A percentile compares a stretch with the other conserved stretches of the same genome.
Evolutionary conservation across 345 rosid species (phyloP).

Genomic region (Pistacia integerrima): DNA sequence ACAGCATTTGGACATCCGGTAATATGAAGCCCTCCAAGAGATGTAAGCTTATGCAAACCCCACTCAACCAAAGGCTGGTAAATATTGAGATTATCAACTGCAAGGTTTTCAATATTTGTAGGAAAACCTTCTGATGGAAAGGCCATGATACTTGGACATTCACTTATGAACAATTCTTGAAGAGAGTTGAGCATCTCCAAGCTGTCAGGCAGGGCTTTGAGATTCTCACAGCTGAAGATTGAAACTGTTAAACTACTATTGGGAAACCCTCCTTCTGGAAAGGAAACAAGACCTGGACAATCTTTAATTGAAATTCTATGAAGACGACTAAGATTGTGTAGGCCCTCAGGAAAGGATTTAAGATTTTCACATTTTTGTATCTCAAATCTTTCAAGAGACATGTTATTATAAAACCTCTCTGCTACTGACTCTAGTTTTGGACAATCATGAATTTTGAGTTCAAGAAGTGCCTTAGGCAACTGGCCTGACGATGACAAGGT

Average conservation of each 20-base stretch:
- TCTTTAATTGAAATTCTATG: neutral
- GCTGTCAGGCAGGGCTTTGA: constrained; percentile 6
- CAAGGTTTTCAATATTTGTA: constrained; percentile 12
- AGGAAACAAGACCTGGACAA: neutral
- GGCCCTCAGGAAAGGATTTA: constrained; percentile 13
- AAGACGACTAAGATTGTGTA: constrained; percentile 18
- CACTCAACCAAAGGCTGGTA: constrained; percentile 7
- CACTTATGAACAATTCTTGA: constrained; percentile 12
- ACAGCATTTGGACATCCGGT: constrained; percentile 18
- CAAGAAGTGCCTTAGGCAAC: neutral
- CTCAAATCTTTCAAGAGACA: constrained; percentile 2
- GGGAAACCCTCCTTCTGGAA: neutral
- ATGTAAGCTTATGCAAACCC: constrained; percentile 20
- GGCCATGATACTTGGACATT: constrained; percentile 14
- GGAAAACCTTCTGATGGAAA: constrained; percentile 27
- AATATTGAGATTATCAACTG: constrained; percentile 5
- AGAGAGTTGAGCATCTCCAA: constrained; percentile 11
- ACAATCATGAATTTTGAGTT: neutral
- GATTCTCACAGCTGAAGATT: constrained; percentile 4
- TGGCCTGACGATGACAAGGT: no score
- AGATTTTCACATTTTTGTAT: constrained; percentile 12
- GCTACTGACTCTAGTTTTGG: constrained; percentile 8
- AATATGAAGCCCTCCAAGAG: constrained; percentile 12
- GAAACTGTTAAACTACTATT: neutral
- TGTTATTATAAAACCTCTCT: constrained; percentile 7